Conservation (phyloP, 1,284 basidiomycete genomes). For the Ceratorhiza oryzae-sativae region DNA sequence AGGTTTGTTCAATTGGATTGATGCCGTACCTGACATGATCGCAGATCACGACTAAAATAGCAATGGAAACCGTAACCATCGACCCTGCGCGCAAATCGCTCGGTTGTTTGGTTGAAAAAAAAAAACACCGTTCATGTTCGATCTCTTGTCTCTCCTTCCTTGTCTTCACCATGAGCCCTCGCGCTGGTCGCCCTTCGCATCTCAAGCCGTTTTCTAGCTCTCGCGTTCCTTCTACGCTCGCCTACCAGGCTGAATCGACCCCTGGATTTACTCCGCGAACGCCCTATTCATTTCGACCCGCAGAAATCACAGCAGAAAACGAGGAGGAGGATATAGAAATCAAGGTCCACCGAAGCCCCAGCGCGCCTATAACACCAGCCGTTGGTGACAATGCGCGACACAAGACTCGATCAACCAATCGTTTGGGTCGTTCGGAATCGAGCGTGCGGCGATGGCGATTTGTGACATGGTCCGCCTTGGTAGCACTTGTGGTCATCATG, state of each 20-base stretch:
- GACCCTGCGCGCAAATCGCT: constrained; percentile 1
- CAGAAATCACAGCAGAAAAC: neutral
- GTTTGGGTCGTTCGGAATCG: neutral
- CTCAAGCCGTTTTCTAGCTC: neutral
- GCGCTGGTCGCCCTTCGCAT: constrained; percentile 30
- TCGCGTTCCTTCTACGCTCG: constrained; percentile 1
- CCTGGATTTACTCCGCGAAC: constrained; percentile 11
- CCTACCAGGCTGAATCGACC: constrained; percentile 2
- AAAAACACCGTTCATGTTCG: neutral
- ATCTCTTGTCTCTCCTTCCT: neutral
- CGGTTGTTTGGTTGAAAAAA: neutral
- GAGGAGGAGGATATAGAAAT: neutral
- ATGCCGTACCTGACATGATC: too few species aligned
- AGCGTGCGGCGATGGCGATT: constrained; percentile 1
- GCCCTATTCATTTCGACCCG: neutral
- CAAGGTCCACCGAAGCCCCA: constrained; percentile 1
- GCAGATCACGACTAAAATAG: constrained; percentile 11
- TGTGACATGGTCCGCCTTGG: constrained; percentile 6
- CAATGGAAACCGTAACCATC: neutral
- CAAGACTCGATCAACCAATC: neutral
- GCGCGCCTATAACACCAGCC: constrained; percentile 14
- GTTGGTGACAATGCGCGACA: neutral
- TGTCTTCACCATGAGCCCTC: neutral
- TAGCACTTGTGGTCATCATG: constrained; percentile 8
- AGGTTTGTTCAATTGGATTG: neutral